Percentiles rank a stretch among this genome's conserved stretches.
These are phyloP conservation scores for Syzygium syzygioides DNA, from an alignment of 441 rosid genomes.

Conservation along the genomic window DNA sequence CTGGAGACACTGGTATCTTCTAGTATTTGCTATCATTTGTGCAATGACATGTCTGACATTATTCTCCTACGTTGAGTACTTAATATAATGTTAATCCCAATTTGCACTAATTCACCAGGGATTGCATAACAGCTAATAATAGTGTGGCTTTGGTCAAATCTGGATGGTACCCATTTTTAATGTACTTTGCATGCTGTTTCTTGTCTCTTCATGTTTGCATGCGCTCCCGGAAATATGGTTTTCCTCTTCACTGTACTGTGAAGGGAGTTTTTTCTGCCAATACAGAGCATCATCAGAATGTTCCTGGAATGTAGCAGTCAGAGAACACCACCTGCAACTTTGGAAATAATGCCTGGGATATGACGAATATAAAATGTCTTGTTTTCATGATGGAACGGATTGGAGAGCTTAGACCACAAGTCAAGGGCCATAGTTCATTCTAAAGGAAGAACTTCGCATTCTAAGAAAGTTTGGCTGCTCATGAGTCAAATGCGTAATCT, in stretches of 20 bases:
- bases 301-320: not conserved
- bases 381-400: not conserved
- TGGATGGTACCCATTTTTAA: not conserved
- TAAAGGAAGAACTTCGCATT: not conserved
- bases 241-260: not conserved
- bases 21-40: not conserved
- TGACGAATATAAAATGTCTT: not conserved
- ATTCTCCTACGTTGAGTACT: not conserved
- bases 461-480: not conserved
- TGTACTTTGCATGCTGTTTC: not conserved
- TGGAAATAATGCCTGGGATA: not conserved
- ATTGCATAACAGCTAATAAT: not conserved
- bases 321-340: not conserved
- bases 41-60: not conserved
- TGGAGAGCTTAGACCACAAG: not conserved
- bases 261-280: not conserved
- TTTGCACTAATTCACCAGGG: not conserved
- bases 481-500: not conserved
- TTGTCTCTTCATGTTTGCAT: not conserved
- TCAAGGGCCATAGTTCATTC: not conserved
- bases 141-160: not conserved
- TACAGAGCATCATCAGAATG: not conserved
- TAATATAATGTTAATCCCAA: not conserved
- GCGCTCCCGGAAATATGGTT: not conserved
- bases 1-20: slow-evolving; percentile 70